These are phyloP conservation scores for Candida methanosorbosa DNA, from an alignment of 805 yeast genomes.

Conservation along the genomic window DNA sequence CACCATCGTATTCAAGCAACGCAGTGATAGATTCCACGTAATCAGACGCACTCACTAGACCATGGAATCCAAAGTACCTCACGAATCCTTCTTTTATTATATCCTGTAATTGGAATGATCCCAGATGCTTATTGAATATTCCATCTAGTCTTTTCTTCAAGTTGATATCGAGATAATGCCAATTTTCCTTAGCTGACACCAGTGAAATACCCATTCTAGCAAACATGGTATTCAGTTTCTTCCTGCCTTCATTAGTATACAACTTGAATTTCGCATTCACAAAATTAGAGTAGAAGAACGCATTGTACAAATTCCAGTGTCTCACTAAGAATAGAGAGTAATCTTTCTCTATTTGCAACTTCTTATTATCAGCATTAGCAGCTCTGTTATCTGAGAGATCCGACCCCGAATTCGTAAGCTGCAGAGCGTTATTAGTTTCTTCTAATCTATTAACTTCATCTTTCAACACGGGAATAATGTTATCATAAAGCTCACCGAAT, in stretches of 20 bases:
- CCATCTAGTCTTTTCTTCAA: constrained; percentile 65
- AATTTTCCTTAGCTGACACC: constrained; percentile 80
- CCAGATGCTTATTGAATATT: constrained; percentile 63
- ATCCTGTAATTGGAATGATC: constrained; percentile 73
- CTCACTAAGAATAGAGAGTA: constrained; percentile 78
- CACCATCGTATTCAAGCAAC: constrained; percentile 61
- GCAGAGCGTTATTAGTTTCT: constrained; percentile 25
- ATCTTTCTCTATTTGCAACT: constrained; percentile 67
- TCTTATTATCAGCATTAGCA: constrained; percentile 22
- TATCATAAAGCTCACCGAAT: constrained; percentile 67
- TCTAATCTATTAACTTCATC: constrained; percentile 74
- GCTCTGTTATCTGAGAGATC: constrained; percentile 11
- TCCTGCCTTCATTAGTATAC: constrained; percentile 90
- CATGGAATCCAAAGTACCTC: constrained; percentile 79
- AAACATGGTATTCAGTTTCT: constrained; percentile 78
- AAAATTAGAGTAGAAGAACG: constrained; percentile 85
- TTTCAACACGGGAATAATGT: constrained; percentile 61
- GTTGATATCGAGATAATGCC: constrained; percentile 82
- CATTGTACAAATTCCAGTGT: constrained; percentile 89
- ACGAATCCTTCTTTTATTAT: constrained; percentile 80
- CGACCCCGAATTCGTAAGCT: constrained; percentile 1
- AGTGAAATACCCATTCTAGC: constrained; percentile 95
- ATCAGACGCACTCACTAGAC: constrained; percentile 85
- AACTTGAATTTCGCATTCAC: constrained; percentile 79
- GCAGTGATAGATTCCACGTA: constrained; percentile 87